Evolutionary conservation across 768 basidiomycete genomes (phyloP), one percentile per base, ranked within the genome.

Genomic region (Boletus pseudo-olivaceus): DNA sequence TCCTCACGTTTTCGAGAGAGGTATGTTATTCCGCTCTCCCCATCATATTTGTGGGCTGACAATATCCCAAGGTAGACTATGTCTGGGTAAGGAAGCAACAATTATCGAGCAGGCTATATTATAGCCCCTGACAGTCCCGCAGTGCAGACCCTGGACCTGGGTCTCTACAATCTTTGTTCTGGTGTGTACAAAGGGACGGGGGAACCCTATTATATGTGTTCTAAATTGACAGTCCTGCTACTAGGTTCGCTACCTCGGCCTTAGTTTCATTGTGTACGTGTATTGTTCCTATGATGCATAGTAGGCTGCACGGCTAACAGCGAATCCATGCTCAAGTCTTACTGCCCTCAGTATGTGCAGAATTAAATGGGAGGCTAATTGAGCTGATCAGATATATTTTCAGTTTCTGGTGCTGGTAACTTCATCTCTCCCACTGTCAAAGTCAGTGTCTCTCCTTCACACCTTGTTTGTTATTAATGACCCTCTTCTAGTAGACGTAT

Each of bases 151-250:
- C 0, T 60, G 59, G 59, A 49, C 59, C 41, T 47, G 32, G 41
- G 50, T 55, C 10, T 60, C 59, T 2, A 37, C 50, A 10, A 7
- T 60, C 0, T 60, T 60, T 41, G 1, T 60, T 11, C 12, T 60
- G 4, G 59, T 60, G 2, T 1, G 42, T 19, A 19, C 15, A 5
- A n/a, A 14, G 1, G 2, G 11, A 26, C 7, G 4, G 15, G 5
- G 14, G 14, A 2, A 41, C 14, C 12, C 3, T 4, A 34, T 26
- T 7, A 2, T 17, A 34, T 6, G 2, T 35, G 0, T 20, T 29
- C 8, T 4, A 8, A 8, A n/a, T n/a, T n/a, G 9, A n/a, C 4
- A 4, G 8, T 10, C 4, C 37, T 7, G n/a, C n/a, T n/a, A n/a
- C n/a, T 10, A 37, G 37, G 9, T n/a, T 8, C n/a, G 37, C 0